phyloP scores from a whole-genome alignment of 192 early-diverging fungal genomes.

The Lobosporangium transversale region DNA sequence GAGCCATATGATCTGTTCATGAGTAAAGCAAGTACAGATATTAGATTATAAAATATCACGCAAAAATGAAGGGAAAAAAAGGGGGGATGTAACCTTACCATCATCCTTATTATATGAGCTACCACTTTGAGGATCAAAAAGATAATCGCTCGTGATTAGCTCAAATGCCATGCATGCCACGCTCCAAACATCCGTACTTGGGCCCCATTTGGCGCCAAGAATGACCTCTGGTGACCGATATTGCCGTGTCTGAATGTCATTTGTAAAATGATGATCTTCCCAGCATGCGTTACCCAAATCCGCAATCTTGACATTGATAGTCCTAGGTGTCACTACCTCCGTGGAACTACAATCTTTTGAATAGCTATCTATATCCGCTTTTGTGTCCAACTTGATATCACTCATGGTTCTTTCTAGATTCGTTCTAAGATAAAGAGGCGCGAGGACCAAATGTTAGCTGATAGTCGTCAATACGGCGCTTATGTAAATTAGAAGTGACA shows the following conservation, averaged over 20 bases:
- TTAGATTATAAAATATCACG: neutral
- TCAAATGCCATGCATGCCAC: conserved; percentile 95
- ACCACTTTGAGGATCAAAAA: conserved; percentile 94
- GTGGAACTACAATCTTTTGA: neutral
- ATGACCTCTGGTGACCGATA: conserved; percentile 98
- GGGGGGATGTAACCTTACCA: no score
- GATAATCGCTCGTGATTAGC: conserved; percentile 94
- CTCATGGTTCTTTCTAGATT: conserved; percentile 49
- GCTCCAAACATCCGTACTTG: conserved; percentile 94
- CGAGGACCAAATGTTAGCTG: no score
- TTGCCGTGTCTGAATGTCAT: conserved; percentile 97
- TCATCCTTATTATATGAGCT: conserved; percentile 90
- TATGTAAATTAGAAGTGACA: no score
- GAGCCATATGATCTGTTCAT: conserved; percentile 94
- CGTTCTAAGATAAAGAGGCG: conserved; percentile 11
- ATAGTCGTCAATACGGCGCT: no score
- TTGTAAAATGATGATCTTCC: conserved; percentile 95
- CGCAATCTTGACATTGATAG: conserved; percentile 90
- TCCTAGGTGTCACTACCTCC: conserved; percentile 18
- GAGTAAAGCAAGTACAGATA: no score
- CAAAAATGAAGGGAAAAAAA: neutral
- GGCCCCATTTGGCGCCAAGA: conserved; percentile 89
- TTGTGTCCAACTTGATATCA: conserved; percentile 42
- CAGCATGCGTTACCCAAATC: conserved; percentile 98
- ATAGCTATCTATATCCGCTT: conserved; percentile 10